Conservation (phyloP, 2,329 filamentous ascomycete species). For the Gremmenia infestans region DNA sequence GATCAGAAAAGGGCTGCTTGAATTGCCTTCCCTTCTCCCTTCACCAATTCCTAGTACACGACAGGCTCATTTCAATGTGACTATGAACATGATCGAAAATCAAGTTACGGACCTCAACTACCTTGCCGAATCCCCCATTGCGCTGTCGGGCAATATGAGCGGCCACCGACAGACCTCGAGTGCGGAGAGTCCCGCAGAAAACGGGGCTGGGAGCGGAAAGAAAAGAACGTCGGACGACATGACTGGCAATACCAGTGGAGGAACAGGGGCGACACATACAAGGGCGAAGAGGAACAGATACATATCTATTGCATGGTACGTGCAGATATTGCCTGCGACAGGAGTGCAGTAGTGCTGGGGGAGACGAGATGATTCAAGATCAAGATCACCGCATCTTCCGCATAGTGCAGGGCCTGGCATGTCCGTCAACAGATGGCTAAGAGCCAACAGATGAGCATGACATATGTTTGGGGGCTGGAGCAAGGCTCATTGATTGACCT, state of each 20-base stretch:
- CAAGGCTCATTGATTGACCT: no score
- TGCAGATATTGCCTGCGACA: constrained; percentile 1
- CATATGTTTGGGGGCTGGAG: no score
- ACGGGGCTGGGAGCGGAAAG: constrained; percentile 25
- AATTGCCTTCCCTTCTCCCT: no score
- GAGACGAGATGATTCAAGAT: neutral
- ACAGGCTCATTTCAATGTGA: constrained; percentile 16
- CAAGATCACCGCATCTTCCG: no score
- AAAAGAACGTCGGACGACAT: constrained; percentile 28
- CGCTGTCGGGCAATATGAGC: constrained; percentile 22
- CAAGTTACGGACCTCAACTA: constrained; percentile 31
- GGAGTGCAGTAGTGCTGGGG: neutral
- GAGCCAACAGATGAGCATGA: no score
- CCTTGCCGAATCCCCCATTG: constrained; percentile 29
- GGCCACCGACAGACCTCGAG: constrained; percentile 22
- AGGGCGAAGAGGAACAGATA: constrained; percentile 33
- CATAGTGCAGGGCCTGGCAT: no score
- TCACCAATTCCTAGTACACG: neutral
- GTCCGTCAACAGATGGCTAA: no score
- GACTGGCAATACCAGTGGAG: constrained; percentile 8
- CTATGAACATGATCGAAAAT: constrained; percentile 31
- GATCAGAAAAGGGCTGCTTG: no score
- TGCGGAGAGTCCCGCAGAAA: constrained; percentile 29
- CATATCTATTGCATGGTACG: constrained; percentile 34
- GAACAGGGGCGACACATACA: constrained; percentile 23